Conservation (phyloP, 257 asterid genomes). For the Cordia subcordata region DNA sequence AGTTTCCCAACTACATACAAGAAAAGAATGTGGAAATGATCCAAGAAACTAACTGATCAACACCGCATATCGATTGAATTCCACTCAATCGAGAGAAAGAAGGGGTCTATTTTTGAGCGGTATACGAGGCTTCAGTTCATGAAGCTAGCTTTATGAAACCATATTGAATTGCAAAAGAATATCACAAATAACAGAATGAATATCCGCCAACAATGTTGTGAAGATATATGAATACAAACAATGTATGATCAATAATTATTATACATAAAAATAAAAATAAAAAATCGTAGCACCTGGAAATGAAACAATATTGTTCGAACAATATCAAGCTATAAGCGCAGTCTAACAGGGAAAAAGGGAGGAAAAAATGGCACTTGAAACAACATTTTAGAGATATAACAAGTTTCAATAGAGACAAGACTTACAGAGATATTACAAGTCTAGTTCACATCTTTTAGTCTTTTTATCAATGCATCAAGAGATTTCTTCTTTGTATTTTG, state of each 20-base stretch:
- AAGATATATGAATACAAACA: conserved; percentile 3
- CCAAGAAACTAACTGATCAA: no score
- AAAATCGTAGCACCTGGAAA: conserved; percentile 5
- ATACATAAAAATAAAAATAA: conserved; percentile 7
- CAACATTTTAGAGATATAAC: conserved; percentile 4
- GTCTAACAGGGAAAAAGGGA: background rate
- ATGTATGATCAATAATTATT: conserved; percentile 3
- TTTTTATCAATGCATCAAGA: conserved; percentile 79
- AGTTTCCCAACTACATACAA: no score
- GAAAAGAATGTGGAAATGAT: no score
- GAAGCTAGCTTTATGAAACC: no score
- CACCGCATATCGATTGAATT: no score
- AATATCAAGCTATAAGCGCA: background rate
- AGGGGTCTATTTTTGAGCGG: no score
- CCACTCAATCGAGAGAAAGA: no score
- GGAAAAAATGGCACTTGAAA: background rate
- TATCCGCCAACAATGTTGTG: background rate
- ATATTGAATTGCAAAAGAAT: no score
- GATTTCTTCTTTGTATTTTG: conserved; percentile 93
- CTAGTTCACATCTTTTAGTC: conserved; percentile 83
- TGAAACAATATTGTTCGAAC: conserved; percentile 27
- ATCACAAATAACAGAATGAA: no score
- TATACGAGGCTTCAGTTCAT: no score
- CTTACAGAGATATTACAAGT: conserved; percentile 22
- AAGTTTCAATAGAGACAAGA: conserved; percentile 13